Conservation (phyloP, 257 asterid genomes). For the Solanum stenotomum region DNA sequence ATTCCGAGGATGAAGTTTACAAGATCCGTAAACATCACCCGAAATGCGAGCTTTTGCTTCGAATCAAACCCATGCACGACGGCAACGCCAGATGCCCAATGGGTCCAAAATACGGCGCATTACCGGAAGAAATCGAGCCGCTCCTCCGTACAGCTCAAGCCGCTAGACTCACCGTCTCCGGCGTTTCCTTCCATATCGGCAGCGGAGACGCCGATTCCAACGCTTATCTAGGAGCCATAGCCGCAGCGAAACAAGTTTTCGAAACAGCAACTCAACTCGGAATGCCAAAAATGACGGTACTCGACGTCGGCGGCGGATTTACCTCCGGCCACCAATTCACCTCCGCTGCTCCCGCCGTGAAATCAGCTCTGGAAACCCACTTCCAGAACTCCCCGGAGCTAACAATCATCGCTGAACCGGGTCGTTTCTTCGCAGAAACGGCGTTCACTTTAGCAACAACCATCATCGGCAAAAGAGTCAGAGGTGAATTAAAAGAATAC, state of each 20-base stretch:
- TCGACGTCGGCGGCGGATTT: slow-evolving; percentile 13
- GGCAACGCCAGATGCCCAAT: slow-evolving; percentile 1
- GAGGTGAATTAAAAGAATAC: slow-evolving; percentile 2
- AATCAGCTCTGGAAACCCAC: not conserved
- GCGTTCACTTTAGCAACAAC: slow-evolving; percentile 1
- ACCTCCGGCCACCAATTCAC: slow-evolving; percentile 1
- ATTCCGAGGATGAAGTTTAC: slow-evolving; percentile 1
- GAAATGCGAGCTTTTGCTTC: not conserved
- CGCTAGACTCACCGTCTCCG: not conserved
- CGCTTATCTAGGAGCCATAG: slow-evolving; percentile 6
- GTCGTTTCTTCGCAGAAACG: slow-evolving; percentile 4
- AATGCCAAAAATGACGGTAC: not conserved
- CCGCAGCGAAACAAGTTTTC: slow-evolving; percentile 1
- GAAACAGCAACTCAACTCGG: not conserved
- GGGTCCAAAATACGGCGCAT: slow-evolving; percentile 4
- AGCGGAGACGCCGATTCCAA: not conserved
- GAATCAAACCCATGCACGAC: not conserved
- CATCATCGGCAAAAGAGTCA: slow-evolving; percentile 6
- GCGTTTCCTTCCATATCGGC: slow-evolving; percentile 11
- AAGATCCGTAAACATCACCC: slow-evolving; percentile 8
- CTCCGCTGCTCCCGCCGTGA: not conserved
- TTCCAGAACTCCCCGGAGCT: not conserved
- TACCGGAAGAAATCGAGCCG: slow-evolving; percentile 1
- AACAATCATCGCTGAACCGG: slow-evolving; percentile 7
- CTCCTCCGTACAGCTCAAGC: not conserved